Conservation (phyloP, 768 basidiomycete genomes). For the Podaxis sp. region DNA sequence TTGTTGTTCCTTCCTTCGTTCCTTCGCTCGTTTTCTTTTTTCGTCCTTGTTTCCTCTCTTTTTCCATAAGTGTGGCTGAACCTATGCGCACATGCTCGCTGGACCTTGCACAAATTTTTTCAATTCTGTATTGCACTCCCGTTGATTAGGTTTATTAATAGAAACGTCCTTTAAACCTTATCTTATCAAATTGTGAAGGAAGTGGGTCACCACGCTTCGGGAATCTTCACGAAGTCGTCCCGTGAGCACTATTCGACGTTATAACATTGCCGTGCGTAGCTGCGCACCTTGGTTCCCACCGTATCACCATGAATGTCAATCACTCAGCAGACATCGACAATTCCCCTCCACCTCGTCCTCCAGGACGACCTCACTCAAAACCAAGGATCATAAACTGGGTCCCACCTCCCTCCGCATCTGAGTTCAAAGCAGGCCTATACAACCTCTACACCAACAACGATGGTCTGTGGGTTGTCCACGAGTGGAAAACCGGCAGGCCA, state of each 20-base stretch:
- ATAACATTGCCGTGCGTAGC: not conserved
- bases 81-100: no score
- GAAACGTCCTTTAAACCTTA: not conserved
- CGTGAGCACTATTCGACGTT: no score
- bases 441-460: constrained; percentile 21
- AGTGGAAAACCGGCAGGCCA: constrained; percentile 19
- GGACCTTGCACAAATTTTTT: no score
- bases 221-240: no score
- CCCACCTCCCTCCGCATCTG: constrained; percentile 16
- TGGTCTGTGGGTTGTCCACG: constrained; percentile 10
- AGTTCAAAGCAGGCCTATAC: constrained; percentile 12
- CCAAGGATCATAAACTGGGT: constrained; percentile 15
- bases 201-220: not conserved
- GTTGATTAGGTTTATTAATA: not conserved
- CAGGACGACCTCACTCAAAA: not conserved
- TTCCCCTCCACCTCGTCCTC: not conserved
- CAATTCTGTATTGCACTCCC: no score
- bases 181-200: not conserved
- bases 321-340: not conserved
- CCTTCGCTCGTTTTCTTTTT: no score
- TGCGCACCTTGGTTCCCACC: not conserved
- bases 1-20: no score
- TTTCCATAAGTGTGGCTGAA: no score
- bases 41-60: no score
- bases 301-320: not conserved